Evolutionary conservation across 2,329 filamentous ascomycete species (phyloP), one percentile per base, ranked within the genome.

Genomic region (Corynespora cassiicola): DNA sequence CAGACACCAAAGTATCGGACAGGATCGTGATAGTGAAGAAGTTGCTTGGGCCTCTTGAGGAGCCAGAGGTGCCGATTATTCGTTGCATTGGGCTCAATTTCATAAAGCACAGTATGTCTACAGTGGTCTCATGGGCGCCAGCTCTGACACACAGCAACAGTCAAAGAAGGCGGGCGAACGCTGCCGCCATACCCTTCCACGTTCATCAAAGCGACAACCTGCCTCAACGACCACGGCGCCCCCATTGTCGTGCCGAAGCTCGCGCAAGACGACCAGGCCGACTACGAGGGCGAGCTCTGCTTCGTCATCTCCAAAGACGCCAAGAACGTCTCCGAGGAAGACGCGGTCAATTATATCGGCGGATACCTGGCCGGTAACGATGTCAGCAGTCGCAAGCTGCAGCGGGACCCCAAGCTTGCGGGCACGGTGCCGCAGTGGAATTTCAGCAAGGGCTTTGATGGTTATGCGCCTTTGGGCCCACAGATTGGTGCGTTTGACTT

Each of bases 51-150:
- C 80, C 80, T 0, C 56, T 84, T 20, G 68, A 73, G 0, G 62
- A 58, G 7, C 59, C 64, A 2, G 77, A 82, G 33, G 76, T 83
- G 0, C 76, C 79, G 0, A 79, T 82, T 27, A 53, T 85, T 3
- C 65, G 79, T 14, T 84, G 81, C 47, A 74, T 83, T 9, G 81
- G 81, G 0, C 54, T 84, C 18, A 84, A 85, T 51, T 84, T 83
- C 50, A 73, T 74, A 24, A 81, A 77, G 36, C 81, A 84, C 50
- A 79, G 65, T 68, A 51, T n/a, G 52, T 40, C 6, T 8, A 12
- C n/a, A 19, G 17, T 16, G n/a, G n/a, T n/a, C n/a, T n/a, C n/a
- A n/a, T n/a, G n/a, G n/a, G n/a, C n/a, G n/a, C n/a, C n/a, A n/a
- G 18, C 15, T 8, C 10, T 22, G 18, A 27, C 11, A 21, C 9